Conservation (phyloP, 371 early-diverging fungal genomes). For the Mortierella sp. region DNA sequence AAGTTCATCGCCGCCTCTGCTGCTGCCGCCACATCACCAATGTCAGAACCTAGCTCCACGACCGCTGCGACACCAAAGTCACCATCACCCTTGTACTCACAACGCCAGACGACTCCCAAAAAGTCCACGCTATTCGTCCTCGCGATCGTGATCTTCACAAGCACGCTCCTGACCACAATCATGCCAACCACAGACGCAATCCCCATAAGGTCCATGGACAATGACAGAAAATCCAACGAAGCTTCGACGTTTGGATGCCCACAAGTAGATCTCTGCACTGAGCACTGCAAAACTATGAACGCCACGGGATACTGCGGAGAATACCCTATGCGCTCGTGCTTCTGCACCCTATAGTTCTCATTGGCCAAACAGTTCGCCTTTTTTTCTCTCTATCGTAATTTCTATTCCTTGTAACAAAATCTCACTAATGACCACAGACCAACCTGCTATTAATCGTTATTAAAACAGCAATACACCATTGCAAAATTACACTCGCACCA, state of each 20-base stretch:
- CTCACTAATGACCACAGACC: background rate
- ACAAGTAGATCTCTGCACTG: background rate
- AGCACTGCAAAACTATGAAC: background rate
- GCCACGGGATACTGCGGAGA: background rate
- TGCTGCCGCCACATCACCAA: background rate
- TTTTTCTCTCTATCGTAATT: background rate
- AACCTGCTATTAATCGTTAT: background rate
- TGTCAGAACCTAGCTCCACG: background rate
- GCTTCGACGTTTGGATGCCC: background rate
- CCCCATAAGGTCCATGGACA: background rate
- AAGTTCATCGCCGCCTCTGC: background rate
- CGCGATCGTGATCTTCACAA: background rate
- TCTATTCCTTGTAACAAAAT: background rate
- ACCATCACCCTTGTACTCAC: background rate
- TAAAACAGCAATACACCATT: background rate
- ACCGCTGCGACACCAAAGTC: background rate
- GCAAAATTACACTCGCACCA: background rate
- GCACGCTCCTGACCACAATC: background rate
- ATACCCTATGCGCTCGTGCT: background rate
- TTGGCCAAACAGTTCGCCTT: background rate
- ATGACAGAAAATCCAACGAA: background rate
- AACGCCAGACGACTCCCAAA: background rate
- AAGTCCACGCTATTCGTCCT: background rate
- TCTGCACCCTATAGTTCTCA: background rate
- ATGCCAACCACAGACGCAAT: background rate